Base-by-base conservation (phyloP, 345 rosid genomes). In the Populus nigra region DNA sequence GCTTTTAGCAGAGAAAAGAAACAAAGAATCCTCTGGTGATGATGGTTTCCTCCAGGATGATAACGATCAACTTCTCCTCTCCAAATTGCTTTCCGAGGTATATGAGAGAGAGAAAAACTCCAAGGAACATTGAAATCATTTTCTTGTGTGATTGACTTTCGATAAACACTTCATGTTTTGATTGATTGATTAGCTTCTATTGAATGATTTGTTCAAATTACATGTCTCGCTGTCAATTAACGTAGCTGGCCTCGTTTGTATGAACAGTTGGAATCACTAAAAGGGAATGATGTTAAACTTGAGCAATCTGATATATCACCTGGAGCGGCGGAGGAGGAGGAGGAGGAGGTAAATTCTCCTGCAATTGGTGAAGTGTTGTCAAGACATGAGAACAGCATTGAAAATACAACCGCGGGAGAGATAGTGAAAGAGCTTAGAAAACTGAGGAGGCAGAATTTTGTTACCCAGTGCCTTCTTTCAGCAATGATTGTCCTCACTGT, bases 381-480 rank as follows among this genome's bases (percentile, higher is more conserved):
- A 0, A 36, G 80, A 27, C 63, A 35, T 2, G 74, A 74, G 50
- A 61, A 74, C 29, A 16, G 73, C 12, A 65, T 25, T 36, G 50
- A 67, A 69, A 82, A 71, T 10, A 73, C 47, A 1, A 57, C 78
- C 1, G 62, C 79, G 8, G 90, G 89, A 65, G 92, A 89, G 78
- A 73, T 93, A 50, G 78, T 79, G 8, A 90, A 91, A 73, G 97
- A 90, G 85, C 87, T 94, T 36, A 84, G 73, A 75, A 49, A 84
- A 11, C 80, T 94, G 76, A 86, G 83, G 89, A 85, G 74, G 85
- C 98, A 94, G 88, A 94, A 93, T 78, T 68, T 72, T 9, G 65
- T 87, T 11, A 93, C 98, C 0, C 97, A 95, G 74, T 79, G 91
- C 76, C 90, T 95, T 8, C 86, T 95, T 49, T 90, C 97, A 6